These are phyloP conservation scores for Colletotrichum sp. DNA, from an alignment of 2,329 filamentous ascomycete genomes.

Conservation along the genomic window DNA sequence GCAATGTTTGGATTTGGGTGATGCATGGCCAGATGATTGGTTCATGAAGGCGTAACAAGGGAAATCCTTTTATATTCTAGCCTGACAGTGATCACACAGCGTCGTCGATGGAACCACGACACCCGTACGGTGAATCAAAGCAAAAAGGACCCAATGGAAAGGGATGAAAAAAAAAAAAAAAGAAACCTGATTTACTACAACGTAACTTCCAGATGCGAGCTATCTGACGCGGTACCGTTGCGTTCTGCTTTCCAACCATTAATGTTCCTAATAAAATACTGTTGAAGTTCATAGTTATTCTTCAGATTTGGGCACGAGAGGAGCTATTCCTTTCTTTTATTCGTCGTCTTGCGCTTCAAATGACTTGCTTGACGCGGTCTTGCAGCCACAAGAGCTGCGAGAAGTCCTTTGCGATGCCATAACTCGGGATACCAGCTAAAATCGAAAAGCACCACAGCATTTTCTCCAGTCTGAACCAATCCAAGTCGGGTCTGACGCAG, in stretches of 20 bases:
- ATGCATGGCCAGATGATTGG: neutral
- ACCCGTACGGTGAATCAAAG: neutral
- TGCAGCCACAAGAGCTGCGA: neutral
- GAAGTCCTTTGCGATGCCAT: neutral
- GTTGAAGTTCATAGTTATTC: too few species aligned
- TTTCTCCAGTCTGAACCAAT: neutral
- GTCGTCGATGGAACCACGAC: neutral
- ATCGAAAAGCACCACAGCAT: neutral
- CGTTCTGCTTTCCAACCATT: too few species aligned
- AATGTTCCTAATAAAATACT: too few species aligned
- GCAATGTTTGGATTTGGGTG: too few species aligned
- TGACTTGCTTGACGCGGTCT: neutral
- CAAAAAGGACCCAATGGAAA: neutral
- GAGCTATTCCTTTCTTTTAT: too few species aligned
- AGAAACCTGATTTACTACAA: neutral
- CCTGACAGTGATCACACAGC: neutral
- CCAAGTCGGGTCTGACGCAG: neutral
- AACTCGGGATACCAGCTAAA: fast-evolving
- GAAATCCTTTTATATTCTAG: neutral
- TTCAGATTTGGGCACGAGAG: too few species aligned
- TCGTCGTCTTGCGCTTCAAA: too few species aligned
- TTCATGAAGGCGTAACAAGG: neutral
- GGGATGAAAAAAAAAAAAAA: neutral
- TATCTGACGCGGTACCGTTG: too few species aligned
- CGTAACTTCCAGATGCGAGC: neutral